phyloP scores from a whole-genome alignment of 2,329 filamentous ascomycete species.

The Capronia coronata region DNA sequence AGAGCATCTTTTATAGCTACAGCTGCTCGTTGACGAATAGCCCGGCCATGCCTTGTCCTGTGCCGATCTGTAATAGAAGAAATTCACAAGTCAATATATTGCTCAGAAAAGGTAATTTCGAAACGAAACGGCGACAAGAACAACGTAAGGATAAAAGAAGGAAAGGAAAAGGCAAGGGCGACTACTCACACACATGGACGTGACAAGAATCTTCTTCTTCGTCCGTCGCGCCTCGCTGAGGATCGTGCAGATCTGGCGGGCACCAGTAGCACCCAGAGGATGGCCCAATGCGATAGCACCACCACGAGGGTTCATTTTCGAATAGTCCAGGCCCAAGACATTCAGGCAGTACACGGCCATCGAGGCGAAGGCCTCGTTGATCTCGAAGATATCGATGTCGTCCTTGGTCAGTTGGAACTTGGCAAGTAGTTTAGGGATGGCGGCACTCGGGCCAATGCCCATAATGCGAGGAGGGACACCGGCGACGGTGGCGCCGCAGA shows the following conservation, averaged over 20 bases:
- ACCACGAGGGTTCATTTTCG: constrained; percentile 84
- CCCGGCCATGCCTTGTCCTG: constrained; percentile 61
- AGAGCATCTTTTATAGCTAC: no score
- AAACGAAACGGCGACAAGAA: no score
- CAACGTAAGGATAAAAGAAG: neutral
- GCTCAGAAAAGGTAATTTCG: no score
- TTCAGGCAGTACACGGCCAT: constrained; percentile 94
- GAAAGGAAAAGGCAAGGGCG: neutral
- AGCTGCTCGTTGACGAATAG: constrained; percentile 59
- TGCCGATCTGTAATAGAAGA: constrained; percentile 46
- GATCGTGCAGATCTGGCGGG: constrained; percentile 83
- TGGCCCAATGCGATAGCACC: constrained; percentile 91
- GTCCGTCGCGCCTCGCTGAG: constrained; percentile 75
- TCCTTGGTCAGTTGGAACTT: constrained; percentile 71
- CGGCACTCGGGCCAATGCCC: constrained; percentile 53
- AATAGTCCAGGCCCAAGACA: constrained; percentile 56
- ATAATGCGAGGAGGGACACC: constrained; percentile 91
- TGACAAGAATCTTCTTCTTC: constrained; percentile 85
- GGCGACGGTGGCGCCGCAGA: constrained; percentile 81
- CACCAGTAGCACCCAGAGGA: constrained; percentile 82
- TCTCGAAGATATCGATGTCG: constrained; percentile 83
- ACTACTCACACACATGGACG: constrained; percentile 65
- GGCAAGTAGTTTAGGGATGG: constrained; percentile 71
- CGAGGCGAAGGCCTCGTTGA: constrained; percentile 96
- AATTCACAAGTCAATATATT: no score